Evolutionary conservation across 1,284 basidiomycete genomes (phyloP), one percentile per base, ranked within the genome.

Genomic region (Boletus semigastroideus): DNA sequence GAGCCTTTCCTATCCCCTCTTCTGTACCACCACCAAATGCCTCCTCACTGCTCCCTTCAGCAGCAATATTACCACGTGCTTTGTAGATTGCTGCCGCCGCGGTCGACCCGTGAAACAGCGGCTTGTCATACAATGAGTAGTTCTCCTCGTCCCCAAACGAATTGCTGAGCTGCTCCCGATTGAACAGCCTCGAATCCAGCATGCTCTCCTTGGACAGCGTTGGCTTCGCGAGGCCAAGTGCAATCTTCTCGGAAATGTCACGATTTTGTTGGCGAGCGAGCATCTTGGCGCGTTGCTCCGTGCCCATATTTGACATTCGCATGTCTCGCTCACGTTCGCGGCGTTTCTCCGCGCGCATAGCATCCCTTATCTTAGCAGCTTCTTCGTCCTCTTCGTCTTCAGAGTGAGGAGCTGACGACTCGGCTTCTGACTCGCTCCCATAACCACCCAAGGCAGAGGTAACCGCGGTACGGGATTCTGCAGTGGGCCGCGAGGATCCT

Each of bases 251-350:
- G 0, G 96, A 98, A 45, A 99, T 98, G 67, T 99, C 97, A 62
- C 97, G 90, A 69, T 99, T 98, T 75, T 94, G 94, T 67, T 98
- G 92, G 53, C 90, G 84, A 22, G 95, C 93, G 50, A 99, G 78
- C 79, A 93, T 87, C 76, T 97, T 97, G 22, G 97, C 94, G 7
- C 97, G 84, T 69, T 94, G 91, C 73, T 99, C 97, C 33, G 87
- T 86, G 34, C 97, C 97, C 97, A 99, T 99, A 67, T 98, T 98
- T 72, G 84, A 94, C 94, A 99, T 97, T 53, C 97, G 83, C 86
- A 99, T 85, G 74, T 99, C 96, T 48, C 96, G 86, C 75, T 99
- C 95, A 33, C 95, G 85, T 68, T 99, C 93, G 52, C 87, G 82
- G 63, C 92, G 81, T 77, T 98, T 94, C 78, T 98, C 94, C 49